Conservation (phyloP, 2,329 filamentous ascomycete genomes). For the Malbranchea zuffiana region DNA sequence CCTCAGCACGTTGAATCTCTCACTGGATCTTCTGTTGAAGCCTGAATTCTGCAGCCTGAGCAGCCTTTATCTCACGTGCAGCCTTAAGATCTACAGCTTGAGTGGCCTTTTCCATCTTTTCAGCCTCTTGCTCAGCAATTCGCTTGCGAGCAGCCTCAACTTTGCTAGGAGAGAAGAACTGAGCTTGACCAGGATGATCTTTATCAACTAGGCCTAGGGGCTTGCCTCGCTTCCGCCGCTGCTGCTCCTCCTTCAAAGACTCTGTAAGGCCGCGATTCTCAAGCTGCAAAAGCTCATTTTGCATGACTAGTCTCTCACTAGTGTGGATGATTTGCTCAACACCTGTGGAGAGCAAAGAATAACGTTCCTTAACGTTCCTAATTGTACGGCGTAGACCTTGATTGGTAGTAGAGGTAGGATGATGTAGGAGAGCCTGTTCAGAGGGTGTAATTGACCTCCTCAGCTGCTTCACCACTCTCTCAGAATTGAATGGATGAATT, state of each 20-base stretch:
- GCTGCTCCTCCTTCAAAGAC: background rate
- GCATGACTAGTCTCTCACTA: constrained; percentile 1
- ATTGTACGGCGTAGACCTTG: background rate
- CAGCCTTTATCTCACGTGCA: constrained; percentile 1
- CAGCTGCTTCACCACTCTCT: background rate
- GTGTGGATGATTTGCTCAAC: background rate
- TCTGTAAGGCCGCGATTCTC: background rate
- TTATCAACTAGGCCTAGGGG: constrained; percentile 3
- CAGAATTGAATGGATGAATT: constrained; percentile 1
- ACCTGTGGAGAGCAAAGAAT: background rate
- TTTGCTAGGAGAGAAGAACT: constrained; percentile 3
- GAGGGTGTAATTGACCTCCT: background rate
- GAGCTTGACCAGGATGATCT: constrained; percentile 1
- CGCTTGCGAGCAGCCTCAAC: background rate
- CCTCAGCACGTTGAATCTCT: too few species aligned
- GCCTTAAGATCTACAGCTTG: background rate
- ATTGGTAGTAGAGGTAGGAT: background rate
- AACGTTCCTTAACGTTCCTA: too few species aligned
- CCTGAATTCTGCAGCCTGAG: background rate
- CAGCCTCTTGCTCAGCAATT: background rate
- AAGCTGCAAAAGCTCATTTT: constrained; percentile 4
- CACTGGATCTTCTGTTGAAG: too few species aligned
- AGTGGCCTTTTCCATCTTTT: background rate
- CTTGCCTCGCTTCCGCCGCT: constrained; percentile 2
- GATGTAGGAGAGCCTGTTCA: background rate